Evolutionary conservation across 169 alveolate genomes (phyloP).

Genomic region (Theileria annulata): DNA sequence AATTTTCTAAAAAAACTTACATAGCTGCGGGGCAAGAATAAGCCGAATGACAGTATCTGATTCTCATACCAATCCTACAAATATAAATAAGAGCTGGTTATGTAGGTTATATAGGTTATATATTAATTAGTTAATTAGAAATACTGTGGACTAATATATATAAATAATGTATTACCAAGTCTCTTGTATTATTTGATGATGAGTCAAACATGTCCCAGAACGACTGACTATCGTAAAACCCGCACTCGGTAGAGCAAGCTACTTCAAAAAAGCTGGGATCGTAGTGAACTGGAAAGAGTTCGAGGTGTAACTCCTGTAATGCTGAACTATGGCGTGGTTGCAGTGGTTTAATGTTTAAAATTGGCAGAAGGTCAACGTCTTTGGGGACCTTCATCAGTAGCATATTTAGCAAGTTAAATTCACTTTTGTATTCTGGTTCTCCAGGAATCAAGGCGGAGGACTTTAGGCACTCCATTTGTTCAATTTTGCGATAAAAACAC

Average conservation of each 20-base stretch:
- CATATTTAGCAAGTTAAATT: conserved; percentile 43
- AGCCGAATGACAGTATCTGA: conserved; percentile 37
- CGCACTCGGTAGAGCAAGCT: conserved; percentile 31
- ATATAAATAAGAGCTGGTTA: too few relatives aligned
- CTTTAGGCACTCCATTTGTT: conserved; percentile 2
- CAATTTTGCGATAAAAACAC: background rate
- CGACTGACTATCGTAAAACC: background rate
- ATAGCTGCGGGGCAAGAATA: conserved; percentile 40
- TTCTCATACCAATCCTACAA: conserved; percentile 44
- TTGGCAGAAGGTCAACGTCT: conserved; percentile 35
- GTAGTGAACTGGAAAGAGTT: conserved; percentile 60
- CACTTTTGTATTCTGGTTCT: conserved; percentile 42
- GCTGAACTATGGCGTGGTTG: conserved; percentile 52
- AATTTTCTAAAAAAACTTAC: conserved; percentile 7
- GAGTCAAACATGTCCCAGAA: conserved; percentile 20
- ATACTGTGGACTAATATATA: background rate
- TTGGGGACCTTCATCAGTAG: conserved; percentile 40
- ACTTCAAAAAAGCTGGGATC: conserved; percentile 52
- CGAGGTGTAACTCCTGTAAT: conserved; percentile 41
- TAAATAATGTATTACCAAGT: background rate
- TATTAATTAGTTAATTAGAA: too few relatives aligned
- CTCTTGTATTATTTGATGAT: background rate
- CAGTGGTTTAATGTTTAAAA: conserved; percentile 43
- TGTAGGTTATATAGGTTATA: too few relatives aligned
- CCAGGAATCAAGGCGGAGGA: conserved; percentile 65